Evolutionary conservation across 495 filamentous ascomycete genomes (phyloP).

Genomic region (Tricharina praecox): DNA sequence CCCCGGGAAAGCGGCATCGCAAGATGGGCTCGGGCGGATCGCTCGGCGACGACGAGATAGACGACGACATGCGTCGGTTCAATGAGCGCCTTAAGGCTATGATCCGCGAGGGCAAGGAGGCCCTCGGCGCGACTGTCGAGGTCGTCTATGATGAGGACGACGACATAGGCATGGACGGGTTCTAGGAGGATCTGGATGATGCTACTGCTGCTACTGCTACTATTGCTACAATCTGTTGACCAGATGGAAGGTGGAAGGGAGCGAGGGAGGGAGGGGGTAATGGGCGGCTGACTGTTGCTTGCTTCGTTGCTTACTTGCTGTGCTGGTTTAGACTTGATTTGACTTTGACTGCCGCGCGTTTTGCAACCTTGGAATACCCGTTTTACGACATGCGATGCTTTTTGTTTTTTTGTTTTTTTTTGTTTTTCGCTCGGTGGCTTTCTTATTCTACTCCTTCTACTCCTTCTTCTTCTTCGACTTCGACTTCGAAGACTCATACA

Average conservation of each 20-base stretch:
- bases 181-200: not conserved
- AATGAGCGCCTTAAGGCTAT: slow-evolving; percentile 63
- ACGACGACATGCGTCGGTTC: slow-evolving; percentile 58
- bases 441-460: slow-evolving; percentile 1
- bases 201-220: no score
- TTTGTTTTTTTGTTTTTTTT: slow-evolving; percentile 7
- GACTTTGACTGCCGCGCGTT: no score
- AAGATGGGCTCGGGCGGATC: not conserved
- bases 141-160: slow-evolving; percentile 36
- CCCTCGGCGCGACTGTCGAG: slow-evolving; percentile 48
- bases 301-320: no score
- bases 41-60: slow-evolving; percentile 42
- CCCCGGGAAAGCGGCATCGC: not conserved
- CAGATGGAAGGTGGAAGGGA: not conserved
- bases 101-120: slow-evolving; percentile 77
- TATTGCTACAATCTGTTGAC: no score
- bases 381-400: no score
- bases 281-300: no score
- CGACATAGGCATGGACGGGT: slow-evolving; percentile 10
- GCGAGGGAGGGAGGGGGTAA: not conserved
- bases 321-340: no score
- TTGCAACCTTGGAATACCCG: no score
- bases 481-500: no score
- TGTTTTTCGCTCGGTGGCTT: not conserved
- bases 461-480: no score